Percentiles rank a stretch among this genome's conserved stretches.
These are phyloP conservation scores for Salvia rosmarinus DNA, from an alignment of 257 asterid species.

Conservation along the genomic window DNA sequence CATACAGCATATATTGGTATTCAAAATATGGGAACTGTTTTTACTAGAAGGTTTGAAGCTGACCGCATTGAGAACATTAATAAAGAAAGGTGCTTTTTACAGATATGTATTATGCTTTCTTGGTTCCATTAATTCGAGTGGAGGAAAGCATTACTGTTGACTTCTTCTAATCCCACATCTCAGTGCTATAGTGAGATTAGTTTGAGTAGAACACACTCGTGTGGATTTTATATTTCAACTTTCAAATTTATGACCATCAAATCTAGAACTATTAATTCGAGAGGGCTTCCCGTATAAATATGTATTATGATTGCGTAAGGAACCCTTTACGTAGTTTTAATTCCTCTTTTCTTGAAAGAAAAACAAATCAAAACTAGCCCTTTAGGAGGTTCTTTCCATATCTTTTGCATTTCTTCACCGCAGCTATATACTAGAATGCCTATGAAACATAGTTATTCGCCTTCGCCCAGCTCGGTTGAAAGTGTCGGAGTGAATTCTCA, in stretches of 20 bases:
- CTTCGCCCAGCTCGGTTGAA: too few relatives aligned
- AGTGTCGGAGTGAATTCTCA: too few relatives aligned
- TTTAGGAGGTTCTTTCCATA: too few relatives aligned
- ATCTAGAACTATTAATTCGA: background rate
- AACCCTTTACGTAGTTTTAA: too few relatives aligned
- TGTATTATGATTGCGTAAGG: background rate
- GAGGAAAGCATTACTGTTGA: background rate
- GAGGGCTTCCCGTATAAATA: background rate
- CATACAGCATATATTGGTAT: slow-evolving; percentile 95
- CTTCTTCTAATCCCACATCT: background rate
- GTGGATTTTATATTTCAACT: background rate
- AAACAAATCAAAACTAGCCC: too few relatives aligned
- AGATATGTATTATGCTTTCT: background rate
- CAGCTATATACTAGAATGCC: too few relatives aligned
- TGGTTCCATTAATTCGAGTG: slow-evolving; percentile 10
- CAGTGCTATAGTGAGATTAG: background rate
- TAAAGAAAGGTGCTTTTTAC: slow-evolving; percentile 70
- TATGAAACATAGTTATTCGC: too few relatives aligned
- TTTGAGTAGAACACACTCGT: background rate
- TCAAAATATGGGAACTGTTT: slow-evolving; percentile 95
- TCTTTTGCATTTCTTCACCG: too few relatives aligned
- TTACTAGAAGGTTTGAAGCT: slow-evolving; percentile 95
- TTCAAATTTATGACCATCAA: background rate
- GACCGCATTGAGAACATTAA: slow-evolving; percentile 89
- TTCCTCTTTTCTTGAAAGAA: too few relatives aligned